Conservation (phyloP, 371 early-diverging fungal species). For the Mucor indicus region DNA sequence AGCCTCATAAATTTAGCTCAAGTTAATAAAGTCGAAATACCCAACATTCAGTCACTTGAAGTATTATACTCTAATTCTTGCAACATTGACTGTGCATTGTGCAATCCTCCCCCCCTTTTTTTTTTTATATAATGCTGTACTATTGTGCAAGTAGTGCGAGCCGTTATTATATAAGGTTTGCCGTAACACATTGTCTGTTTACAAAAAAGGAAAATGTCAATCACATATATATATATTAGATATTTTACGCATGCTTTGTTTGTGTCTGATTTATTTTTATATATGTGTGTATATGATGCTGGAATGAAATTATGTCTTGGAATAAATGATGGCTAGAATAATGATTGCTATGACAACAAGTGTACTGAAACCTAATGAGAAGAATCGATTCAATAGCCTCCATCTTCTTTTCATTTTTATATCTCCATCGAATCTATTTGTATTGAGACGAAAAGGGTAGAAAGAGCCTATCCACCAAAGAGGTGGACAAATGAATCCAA, state of each 20-base stretch:
- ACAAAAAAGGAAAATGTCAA: too few species aligned
- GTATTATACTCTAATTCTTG: too few species aligned
- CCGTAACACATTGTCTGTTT: too few species aligned
- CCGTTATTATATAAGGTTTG: too few species aligned
- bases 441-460: constrained; percentile 17
- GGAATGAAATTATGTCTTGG: neutral
- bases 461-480: constrained; percentile 43
- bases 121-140: too few species aligned
- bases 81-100: too few species aligned
- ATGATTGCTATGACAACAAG: constrained; percentile 29
- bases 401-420: constrained; percentile 37
- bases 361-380: constrained; percentile 38
- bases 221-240: too few species aligned
- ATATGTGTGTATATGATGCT: neutral
- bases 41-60: too few species aligned
- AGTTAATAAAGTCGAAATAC: too few species aligned
- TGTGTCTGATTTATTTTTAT: neutral
- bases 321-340: constrained; percentile 20
- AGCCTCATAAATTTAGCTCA: too few species aligned
- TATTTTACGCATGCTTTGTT: constrained; percentile 1
- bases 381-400: constrained; percentile 32
- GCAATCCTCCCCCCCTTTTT: too few species aligned
- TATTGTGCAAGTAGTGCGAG: too few species aligned
- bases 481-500: constrained; percentile 41
- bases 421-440: constrained; percentile 1